Percentiles rank a stretch among this genome's conserved stretches.
These are phyloP conservation scores for Tripterygium wilfordii DNA, from an alignment of 177 flowering plant genomes.

Conservation along the genomic window DNA sequence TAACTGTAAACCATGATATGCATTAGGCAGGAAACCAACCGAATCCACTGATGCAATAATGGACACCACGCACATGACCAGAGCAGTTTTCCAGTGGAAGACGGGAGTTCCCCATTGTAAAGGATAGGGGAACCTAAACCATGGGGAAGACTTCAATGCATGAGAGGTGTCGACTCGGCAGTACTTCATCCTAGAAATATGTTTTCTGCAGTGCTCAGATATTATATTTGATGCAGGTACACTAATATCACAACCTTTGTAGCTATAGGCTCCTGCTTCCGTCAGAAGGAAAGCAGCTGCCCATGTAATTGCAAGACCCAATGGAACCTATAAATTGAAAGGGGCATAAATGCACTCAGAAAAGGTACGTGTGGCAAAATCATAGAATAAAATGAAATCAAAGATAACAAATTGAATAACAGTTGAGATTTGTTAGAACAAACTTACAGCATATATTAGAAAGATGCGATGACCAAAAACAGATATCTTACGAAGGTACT, in stretches of 20 bases:
- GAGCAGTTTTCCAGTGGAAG: conserved; percentile 78
- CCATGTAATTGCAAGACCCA: conserved; percentile 93
- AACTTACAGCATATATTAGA: conserved; percentile 85
- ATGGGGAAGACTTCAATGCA: conserved; percentile 73
- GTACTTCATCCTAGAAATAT: conserved; percentile 71
- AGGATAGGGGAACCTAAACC: conserved; percentile 99
- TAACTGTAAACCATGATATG: too few species aligned
- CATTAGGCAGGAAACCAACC: too few species aligned
- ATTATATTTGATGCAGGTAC: conserved; percentile 78
- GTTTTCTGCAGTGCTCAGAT: conserved; percentile 80
- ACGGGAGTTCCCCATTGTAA: conserved; percentile 97
- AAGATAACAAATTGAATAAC: too few species aligned
- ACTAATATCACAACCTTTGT: conserved; percentile 80
- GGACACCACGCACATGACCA: conserved; percentile 91
- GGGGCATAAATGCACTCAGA: too few species aligned
- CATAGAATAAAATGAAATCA: too few species aligned
- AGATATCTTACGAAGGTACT: conserved; percentile 96
- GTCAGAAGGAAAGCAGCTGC: conserved; percentile 81
- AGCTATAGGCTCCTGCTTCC: conserved; percentile 87
- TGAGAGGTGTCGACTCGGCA: conserved; percentile 89
- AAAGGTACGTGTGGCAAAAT: too few species aligned
- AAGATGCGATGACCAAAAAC: conserved; percentile 89
- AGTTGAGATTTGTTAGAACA: not conserved
- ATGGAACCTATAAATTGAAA: conserved; percentile 76
- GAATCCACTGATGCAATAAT: conserved; percentile 92